Conservation (phyloP, 108 stramenopile species). For the Pseudonitzschia delicatissima region DNA sequence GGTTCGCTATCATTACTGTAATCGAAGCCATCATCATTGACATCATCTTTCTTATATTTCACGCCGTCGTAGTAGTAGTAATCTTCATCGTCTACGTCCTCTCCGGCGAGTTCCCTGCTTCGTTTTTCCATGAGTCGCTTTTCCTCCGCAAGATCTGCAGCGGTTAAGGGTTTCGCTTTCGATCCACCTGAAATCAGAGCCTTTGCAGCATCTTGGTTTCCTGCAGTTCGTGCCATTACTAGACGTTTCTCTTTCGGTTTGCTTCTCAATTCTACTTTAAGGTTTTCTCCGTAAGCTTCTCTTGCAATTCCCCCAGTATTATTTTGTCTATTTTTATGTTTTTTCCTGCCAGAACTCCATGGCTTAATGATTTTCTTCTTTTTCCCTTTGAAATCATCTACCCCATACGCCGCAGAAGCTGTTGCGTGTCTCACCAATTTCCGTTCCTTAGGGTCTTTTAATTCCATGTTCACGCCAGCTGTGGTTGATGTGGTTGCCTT, state of each 20-base stretch:
- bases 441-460: constrained; percentile 8
- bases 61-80: background rate
- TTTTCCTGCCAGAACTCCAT: constrained; percentile 10
- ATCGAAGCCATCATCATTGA: background rate
- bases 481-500: constrained; percentile 7
- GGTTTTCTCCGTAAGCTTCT: constrained; percentile 10
- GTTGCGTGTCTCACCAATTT: constrained; percentile 7
- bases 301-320: constrained; percentile 2
- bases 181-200: constrained; percentile 10
- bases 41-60: background rate
- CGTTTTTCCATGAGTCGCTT: background rate
- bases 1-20: background rate
- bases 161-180: background rate
- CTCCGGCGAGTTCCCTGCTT: background rate
- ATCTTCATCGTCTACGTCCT: background rate
- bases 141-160: background rate
- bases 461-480: constrained; percentile 5
- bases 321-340: background rate
- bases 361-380: constrained; percentile 13
- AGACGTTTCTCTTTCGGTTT: constrained; percentile 10
- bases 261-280: background rate
- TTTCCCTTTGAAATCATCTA: constrained; percentile 12
- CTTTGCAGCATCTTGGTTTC: constrained; percentile 9
- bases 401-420: constrained; percentile 4
- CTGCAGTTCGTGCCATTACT: background rate